Evolutionary conservation across 2,329 filamentous ascomycete genomes (phyloP), one percentile per base, ranked within the genome.

Genomic region (Colletotrichum orchidophilum): DNA sequence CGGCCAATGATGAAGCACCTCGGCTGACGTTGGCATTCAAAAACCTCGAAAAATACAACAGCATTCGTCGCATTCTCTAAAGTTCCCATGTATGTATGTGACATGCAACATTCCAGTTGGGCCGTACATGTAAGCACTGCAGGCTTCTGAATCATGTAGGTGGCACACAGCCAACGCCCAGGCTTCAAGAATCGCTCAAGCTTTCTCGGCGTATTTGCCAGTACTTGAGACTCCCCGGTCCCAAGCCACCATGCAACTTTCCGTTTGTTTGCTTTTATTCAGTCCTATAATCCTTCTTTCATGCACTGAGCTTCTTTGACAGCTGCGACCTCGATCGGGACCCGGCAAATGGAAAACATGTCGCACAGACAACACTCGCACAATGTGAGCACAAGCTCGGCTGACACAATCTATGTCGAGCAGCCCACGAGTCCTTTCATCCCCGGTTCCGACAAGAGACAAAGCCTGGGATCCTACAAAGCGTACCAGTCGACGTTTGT

Each of bases 361-460:
- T 46, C 69, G 12, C 39, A 70, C 58, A 66, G 53, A 31, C 69
- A 71, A 49, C 68, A 71, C 21, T 59, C 68, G 33, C 68, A 71
- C 31, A 71, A 70, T 61, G 42, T 27, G 31, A 71, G 69, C 59
- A 71, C 59, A 27, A 60, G 66, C 46, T 69, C 65, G 5, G 24
- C 39, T n/a, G 66, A 71, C 54, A 70, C 59, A 6, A 49, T 71
- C 15, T 71, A 52, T 27, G 46, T 65, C 27, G 58, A 59, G 42
- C 69, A 59, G 31, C 52, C 65, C 50, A 35, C 31, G 21, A 71
- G 69, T 33, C 69, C 65, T 9, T 64, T 59, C 46, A 63, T 55
- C n/a, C 52, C 57, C 9, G 29, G 21, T 2, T 58, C 64, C 26
- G 58, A 59, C 33, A 54, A 53, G n/a, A 18, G 52, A 24, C 69